Percentiles rank a stretch among this genome's conserved stretches.
Conservation (phyloP, 371 early-diverging fungal species). For the Globomyces sp. region DNA sequence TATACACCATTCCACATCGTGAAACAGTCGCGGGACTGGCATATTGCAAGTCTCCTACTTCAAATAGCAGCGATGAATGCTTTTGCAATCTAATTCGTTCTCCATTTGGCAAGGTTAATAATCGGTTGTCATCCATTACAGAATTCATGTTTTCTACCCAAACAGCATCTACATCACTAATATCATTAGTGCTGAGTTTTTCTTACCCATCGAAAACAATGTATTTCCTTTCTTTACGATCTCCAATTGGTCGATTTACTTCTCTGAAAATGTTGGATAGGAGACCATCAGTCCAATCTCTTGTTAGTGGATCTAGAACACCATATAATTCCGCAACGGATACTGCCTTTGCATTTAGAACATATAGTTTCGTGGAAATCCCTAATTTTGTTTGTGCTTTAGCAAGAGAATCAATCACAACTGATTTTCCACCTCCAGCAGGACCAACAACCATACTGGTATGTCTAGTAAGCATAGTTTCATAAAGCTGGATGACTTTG, state of each 20-base stretch:
- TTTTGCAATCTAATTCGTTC: slow-evolving; percentile 62
- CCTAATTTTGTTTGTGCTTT: slow-evolving; percentile 59
- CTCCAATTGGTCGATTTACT: slow-evolving; percentile 52
- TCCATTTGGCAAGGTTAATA: slow-evolving; percentile 62
- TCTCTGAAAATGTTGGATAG: slow-evolving; percentile 63
- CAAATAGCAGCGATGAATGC: slow-evolving; percentile 59
- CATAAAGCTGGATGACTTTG: slow-evolving; percentile 62
- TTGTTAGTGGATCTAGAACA: slow-evolving; percentile 51
- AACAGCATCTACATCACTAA: slow-evolving; percentile 48
- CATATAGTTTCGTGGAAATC: slow-evolving; percentile 48
- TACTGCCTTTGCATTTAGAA: slow-evolving; percentile 61
- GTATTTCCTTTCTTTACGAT: slow-evolving; percentile 59
- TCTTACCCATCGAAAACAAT: slow-evolving; percentile 62
- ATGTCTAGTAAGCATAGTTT: slow-evolving; percentile 61
- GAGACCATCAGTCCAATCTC: slow-evolving; percentile 65
- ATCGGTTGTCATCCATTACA: slow-evolving; percentile 62
- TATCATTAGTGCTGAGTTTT: slow-evolving; percentile 38
- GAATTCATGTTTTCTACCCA: slow-evolving; percentile 75
- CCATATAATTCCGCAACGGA: slow-evolving; percentile 61
- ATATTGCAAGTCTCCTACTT: slow-evolving; percentile 59
- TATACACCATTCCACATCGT: slow-evolving; percentile 63
- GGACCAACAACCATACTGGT: slow-evolving; percentile 63
- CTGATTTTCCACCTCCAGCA: slow-evolving; percentile 59
- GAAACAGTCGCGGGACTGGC: slow-evolving; percentile 68
- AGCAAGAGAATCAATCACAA: slow-evolving; percentile 56